These are phyloP conservation scores for Magnusiomyces paraingens DNA, from an alignment of 1,139 yeast genomes.

Conservation along the genomic window DNA sequence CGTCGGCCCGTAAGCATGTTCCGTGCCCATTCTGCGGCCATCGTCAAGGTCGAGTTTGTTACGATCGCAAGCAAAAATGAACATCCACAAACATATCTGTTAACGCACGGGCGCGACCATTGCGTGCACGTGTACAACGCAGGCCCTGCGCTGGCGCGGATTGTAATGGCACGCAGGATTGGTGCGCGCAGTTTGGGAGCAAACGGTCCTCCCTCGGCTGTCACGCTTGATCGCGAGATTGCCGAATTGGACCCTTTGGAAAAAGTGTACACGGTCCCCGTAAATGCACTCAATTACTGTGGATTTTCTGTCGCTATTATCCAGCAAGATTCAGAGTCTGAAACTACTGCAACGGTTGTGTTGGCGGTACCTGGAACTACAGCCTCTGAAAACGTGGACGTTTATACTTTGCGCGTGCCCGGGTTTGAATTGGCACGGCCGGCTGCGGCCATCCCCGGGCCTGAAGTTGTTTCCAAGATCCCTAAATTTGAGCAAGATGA, in stretches of 20 bases:
- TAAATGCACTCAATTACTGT: slow-evolving; percentile 38
- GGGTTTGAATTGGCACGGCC: slow-evolving; percentile 18
- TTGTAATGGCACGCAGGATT: no score
- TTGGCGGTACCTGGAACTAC: slow-evolving; percentile 37
- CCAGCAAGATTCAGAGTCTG: background rate
- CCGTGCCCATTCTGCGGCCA: slow-evolving; percentile 31
- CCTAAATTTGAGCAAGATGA: background rate
- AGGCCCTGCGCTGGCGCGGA: slow-evolving; percentile 18
- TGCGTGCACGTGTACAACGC: slow-evolving; percentile 25
- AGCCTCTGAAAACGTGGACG: slow-evolving; percentile 33
- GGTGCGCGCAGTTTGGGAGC: slow-evolving; percentile 8
- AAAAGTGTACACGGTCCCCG: slow-evolving; percentile 28
- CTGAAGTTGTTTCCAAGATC: background rate
- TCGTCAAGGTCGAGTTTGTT: slow-evolving; percentile 24
- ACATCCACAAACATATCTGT: slow-evolving; percentile 14
- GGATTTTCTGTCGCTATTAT: slow-evolving; percentile 24
- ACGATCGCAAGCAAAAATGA: background rate
- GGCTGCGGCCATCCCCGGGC: slow-evolving; percentile 2
- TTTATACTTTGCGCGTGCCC: slow-evolving; percentile 26
- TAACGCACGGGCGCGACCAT: slow-evolving; percentile 38
- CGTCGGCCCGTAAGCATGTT: slow-evolving; percentile 35
- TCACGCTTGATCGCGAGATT: slow-evolving; percentile 5
- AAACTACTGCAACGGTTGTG: background rate
- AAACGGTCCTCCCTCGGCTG: slow-evolving; percentile 18
- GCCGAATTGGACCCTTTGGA: no score